These are phyloP conservation scores for Aeschynomene evenia DNA, from an alignment of 306 rosid genomes.

Conservation along the genomic window DNA sequence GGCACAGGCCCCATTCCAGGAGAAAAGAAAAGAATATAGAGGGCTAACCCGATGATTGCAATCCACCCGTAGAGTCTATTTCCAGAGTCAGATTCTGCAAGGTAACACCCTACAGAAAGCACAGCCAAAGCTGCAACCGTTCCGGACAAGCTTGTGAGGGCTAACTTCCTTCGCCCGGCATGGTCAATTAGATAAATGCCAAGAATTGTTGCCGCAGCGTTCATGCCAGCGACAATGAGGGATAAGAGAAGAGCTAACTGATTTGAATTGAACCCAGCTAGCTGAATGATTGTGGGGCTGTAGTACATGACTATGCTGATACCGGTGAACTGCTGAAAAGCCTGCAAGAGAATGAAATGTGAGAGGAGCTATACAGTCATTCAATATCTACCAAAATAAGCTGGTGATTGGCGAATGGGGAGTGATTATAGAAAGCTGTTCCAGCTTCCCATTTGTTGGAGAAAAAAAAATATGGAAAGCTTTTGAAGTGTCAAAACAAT, in stretches of 20 bases:
- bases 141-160: slow-evolving; percentile 63
- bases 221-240: slow-evolving; percentile 63
- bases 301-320: slow-evolving; percentile 67
- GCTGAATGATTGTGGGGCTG: slow-evolving; percentile 52
- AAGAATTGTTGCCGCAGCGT: slow-evolving; percentile 66
- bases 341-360: slow-evolving; percentile 43
- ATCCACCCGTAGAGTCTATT: slow-evolving; percentile 51
- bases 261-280: slow-evolving; percentile 74
- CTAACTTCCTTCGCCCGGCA: slow-evolving; percentile 62
- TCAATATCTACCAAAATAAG: not conserved
- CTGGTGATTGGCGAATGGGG: not conserved
- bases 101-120: slow-evolving; percentile 52
- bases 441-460: not conserved
- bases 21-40: slow-evolving; percentile 60
- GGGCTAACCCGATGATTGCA: slow-evolving; percentile 56
- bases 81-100: slow-evolving; percentile 40
- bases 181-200: slow-evolving; percentile 73
- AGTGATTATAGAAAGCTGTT: not conserved
- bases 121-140: slow-evolving; percentile 52
- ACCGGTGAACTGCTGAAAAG: slow-evolving; percentile 82
- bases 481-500: not conserved
- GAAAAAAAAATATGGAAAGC: not conserved
- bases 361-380: not conserved
- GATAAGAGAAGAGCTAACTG: slow-evolving; percentile 63
- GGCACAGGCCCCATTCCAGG: slow-evolving; percentile 83